phyloP scores from a whole-genome alignment of 257 asterid species.

The Solanum chiquidenum region DNA sequence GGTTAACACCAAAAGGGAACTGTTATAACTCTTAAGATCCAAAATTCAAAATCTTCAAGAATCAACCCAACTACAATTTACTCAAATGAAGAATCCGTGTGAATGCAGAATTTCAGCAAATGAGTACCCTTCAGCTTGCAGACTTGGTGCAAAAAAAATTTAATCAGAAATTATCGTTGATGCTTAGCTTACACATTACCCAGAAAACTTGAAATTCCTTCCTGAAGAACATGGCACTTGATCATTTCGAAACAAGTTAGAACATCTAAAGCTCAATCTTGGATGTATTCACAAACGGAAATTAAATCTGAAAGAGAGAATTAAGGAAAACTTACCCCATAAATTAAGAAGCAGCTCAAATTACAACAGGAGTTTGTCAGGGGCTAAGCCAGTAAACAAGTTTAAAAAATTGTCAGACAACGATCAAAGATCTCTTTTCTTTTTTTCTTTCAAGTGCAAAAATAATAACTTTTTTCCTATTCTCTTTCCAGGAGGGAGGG shows the following conservation, averaged over 20 bases:
- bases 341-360: background rate
- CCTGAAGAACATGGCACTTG: background rate
- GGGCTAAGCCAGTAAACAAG: background rate
- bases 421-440: background rate
- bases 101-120: background rate
- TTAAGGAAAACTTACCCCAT: constrained; percentile 1
- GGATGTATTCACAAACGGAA: background rate
- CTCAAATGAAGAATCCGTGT: background rate
- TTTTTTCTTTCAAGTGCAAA: background rate
- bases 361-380: constrained; percentile 1
- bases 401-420: constrained; percentile 5
- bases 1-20: background rate
- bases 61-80: background rate
- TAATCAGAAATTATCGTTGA: background rate
- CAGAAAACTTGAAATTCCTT: background rate
- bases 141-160: background rate
- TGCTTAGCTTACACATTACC: background rate
- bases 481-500: background rate
- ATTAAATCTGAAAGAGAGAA: background rate
- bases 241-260: background rate
- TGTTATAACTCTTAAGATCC: background rate
- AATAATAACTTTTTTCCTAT: background rate
- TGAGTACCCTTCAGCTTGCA: background rate
- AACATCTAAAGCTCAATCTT: background rate
- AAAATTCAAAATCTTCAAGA: background rate